These are phyloP conservation scores for Neonectria punicea DNA, from an alignment of 2,329 filamentous ascomycete species.

Conservation along the genomic window DNA sequence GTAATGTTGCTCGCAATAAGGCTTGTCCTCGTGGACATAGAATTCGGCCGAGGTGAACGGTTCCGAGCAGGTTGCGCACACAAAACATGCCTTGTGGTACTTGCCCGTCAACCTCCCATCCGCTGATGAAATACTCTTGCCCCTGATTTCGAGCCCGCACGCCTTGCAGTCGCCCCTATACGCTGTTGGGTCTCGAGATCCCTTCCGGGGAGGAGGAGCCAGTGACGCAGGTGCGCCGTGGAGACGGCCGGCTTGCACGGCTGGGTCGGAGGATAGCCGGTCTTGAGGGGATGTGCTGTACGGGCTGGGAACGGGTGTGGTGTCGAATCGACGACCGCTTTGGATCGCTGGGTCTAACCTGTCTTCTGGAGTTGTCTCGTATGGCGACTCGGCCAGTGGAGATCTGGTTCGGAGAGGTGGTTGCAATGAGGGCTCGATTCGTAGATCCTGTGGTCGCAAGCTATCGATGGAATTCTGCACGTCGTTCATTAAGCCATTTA, in stretches of 20 bases:
- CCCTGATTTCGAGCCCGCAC: conserved; percentile 80
- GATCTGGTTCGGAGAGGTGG: conserved; percentile 38
- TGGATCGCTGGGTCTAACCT: conserved; percentile 38
- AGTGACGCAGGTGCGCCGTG: conserved; percentile 24
- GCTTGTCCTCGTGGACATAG: conserved; percentile 87
- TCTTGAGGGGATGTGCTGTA: conserved; percentile 37
- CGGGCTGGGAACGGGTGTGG: conserved; percentile 21
- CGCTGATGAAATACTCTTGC: conserved; percentile 93
- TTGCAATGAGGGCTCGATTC: conserved; percentile 48
- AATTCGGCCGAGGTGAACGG: conserved; percentile 91
- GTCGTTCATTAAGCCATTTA: conserved; percentile 66
- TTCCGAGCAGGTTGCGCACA: conserved; percentile 83
- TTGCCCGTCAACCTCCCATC: conserved; percentile 91
- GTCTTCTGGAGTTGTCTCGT: conserved; percentile 39
- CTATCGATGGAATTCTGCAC: conserved; percentile 62
- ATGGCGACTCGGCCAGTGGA: conserved; percentile 44
- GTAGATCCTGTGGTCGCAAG: conserved; percentile 43
- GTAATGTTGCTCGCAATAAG: conserved; percentile 93
- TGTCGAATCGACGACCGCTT: conserved; percentile 30
- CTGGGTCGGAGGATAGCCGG: conserved; percentile 19
- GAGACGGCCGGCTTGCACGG: conserved; percentile 22
- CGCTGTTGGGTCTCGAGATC: conserved; percentile 54
- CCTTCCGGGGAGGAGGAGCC: conserved; percentile 44
- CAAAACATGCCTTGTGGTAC: conserved; percentile 96
- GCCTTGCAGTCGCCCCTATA: conserved; percentile 84